These are phyloP conservation scores for Pyrenula aspistea DNA, from an alignment of 495 filamentous ascomycete genomes.

Conservation along the genomic window DNA sequence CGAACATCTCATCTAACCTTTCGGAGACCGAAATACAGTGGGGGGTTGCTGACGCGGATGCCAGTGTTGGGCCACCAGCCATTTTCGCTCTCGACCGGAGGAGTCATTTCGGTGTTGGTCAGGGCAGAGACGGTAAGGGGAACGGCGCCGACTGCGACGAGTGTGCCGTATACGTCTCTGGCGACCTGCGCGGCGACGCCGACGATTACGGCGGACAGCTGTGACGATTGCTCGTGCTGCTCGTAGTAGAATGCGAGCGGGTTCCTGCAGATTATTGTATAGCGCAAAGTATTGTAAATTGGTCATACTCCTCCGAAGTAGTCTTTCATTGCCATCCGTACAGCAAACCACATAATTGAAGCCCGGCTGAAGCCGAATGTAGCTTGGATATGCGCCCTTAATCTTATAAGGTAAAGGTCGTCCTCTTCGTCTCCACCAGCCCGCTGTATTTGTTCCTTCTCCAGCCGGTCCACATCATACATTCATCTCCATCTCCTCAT, in stretches of 20 bases:
- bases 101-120: conserved; percentile 58
- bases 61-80: conserved; percentile 39
- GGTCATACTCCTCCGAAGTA: too few relatives aligned
- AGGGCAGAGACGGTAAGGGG: conserved; percentile 31
- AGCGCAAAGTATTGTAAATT: too few relatives aligned
- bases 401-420: too few relatives aligned
- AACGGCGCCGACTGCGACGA: conserved; percentile 18
- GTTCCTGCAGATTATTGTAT: too few relatives aligned
- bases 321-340: too few relatives aligned
- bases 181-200: conserved; percentile 40
- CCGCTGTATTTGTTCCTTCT: too few relatives aligned
- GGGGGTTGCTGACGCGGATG: conserved; percentile 11
- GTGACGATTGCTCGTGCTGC: background rate
- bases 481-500: conserved; percentile 27
- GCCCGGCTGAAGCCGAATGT: too few relatives aligned
- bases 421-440: too few relatives aligned
- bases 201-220: background rate
- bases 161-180: conserved; percentile 26
- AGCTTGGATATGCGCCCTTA: too few relatives aligned
- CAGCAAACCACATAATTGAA: too few relatives aligned
- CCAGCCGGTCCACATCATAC: too few relatives aligned
- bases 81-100: conserved; percentile 53
- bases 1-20: background rate
- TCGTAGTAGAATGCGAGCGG: too few relatives aligned
- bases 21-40: background rate